Evolutionary conservation across 108 stramenopile genomes (phyloP).

Genomic region (Skeletonema grethae): DNA sequence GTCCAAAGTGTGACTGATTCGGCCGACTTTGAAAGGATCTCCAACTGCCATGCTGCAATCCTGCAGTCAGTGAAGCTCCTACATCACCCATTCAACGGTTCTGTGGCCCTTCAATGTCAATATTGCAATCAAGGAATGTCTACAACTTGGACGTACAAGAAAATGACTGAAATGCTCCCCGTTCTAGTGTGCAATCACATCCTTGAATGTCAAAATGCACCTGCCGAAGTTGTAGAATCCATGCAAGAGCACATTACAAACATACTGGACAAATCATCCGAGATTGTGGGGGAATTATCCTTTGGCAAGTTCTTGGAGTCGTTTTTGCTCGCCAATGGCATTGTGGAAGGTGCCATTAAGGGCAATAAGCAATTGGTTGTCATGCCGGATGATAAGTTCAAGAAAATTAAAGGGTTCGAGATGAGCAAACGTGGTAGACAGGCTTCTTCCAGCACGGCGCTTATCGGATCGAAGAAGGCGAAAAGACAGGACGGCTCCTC

Average conservation of each 20-base stretch:
- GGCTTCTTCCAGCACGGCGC: not conserved
- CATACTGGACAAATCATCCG: not conserved
- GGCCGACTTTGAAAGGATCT: not conserved
- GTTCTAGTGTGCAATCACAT: conserved; percentile 7
- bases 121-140: conserved; percentile 2
- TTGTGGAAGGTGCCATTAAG: not conserved
- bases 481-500: not conserved
- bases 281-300: not conserved
- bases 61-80: conserved; percentile 15
- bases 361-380: conserved; percentile 6
- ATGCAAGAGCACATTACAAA: not conserved
- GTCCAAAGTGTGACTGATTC: conserved; percentile 9
- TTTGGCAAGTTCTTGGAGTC: conserved; percentile 8
- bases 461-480: not conserved
- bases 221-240: not conserved
- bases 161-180: conserved; percentile 9
- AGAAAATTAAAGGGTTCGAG: not conserved
- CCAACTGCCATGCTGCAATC: conserved; percentile 14
- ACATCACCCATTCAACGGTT: conserved; percentile 5
- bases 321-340: conserved; percentile 15
- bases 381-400: conserved; percentile 12
- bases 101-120: conserved; percentile 20
- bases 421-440: conserved; percentile 15
- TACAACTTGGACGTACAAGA: conserved; percentile 5
- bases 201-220: not conserved